Conservation (phyloP, 805 yeast species). For the Candida ascalaphidarum region DNA sequence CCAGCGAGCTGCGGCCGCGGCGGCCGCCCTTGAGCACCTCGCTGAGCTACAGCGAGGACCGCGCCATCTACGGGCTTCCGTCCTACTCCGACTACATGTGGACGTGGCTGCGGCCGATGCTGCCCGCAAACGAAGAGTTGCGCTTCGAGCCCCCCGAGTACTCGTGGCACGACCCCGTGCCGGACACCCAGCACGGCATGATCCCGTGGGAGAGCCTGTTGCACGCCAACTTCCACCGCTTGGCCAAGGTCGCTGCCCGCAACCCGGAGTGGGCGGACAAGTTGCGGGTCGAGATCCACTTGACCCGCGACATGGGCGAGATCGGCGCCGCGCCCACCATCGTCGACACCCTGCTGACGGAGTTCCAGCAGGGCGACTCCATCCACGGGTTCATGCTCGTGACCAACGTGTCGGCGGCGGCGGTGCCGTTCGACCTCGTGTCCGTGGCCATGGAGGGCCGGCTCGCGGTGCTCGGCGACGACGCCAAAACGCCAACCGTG, state of each 20-base stretch:
- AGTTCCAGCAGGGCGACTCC: conserved; percentile 19
- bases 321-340: conserved; percentile 9
- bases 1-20: conserved; percentile 14
- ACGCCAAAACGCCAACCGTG: conserved; percentile 6
- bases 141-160: too few species aligned
- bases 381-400: conserved; percentile 16
- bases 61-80: conserved; percentile 9
- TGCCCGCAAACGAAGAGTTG: background rate
- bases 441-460: conserved; percentile 21
- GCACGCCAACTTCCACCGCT: conserved; percentile 9
- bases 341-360: conserved; percentile 10
- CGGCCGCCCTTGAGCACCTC: conserved; percentile 8
- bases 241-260: conserved; percentile 8
- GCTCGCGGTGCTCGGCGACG: conserved; percentile 13
- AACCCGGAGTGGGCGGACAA: conserved; percentile 8
- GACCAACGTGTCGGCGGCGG: conserved; percentile 8
- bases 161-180: background rate
- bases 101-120: too few species aligned
- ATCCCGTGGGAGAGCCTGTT: conserved; percentile 31
- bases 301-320: conserved; percentile 10
- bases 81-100: too few species aligned
- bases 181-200: too few species aligned
- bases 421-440: conserved; percentile 18
- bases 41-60: conserved; percentile 11
- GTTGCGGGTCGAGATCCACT: conserved; percentile 10